Evolutionary conservation across 2,329 filamentous ascomycete genomes (phyloP).

Genomic region (Monilinia aucupariae): DNA sequence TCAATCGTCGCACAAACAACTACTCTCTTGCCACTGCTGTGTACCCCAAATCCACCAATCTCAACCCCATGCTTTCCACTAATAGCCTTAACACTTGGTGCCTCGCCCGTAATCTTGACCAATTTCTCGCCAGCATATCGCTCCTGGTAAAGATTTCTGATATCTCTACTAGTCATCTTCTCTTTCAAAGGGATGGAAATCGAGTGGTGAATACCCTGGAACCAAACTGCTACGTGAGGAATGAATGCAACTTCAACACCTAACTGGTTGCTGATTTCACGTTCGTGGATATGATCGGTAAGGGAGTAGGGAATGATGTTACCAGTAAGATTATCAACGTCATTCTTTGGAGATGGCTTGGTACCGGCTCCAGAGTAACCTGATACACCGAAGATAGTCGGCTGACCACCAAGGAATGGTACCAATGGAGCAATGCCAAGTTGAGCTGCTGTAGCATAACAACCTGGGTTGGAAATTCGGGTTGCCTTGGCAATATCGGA

Average conservation of each 20-base stretch:
- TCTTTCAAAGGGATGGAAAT: conserved; percentile 84
- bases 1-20: conserved; percentile 94
- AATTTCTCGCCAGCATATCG: conserved; percentile 93
- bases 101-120: conserved; percentile 85
- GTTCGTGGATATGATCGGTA: conserved; percentile 93
- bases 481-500: conserved; percentile 70
- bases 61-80: conserved; percentile 81
- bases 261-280: conserved; percentile 77
- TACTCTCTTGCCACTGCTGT: conserved; percentile 81
- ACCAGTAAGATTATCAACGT: conserved; percentile 73
- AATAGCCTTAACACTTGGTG: conserved; percentile 80
- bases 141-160: conserved; percentile 92
- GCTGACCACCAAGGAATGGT: conserved; percentile 67
- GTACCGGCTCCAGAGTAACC: conserved; percentile 94
- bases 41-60: conserved; percentile 92
- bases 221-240: conserved; percentile 94
- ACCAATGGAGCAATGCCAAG: conserved; percentile 80
- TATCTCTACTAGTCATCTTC: conserved; percentile 83
- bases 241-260: conserved; percentile 74
- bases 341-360: conserved; percentile 91
- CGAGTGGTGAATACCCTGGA: conserved; percentile 89
- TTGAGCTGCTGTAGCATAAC: conserved; percentile 91
- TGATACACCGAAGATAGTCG: conserved; percentile 83
- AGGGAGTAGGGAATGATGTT: conserved; percentile 89
- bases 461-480: conserved; percentile 87